Conservation (phyloP, 2,329 filamentous ascomycete genomes). For the Fonsecaea nubica region DNA sequence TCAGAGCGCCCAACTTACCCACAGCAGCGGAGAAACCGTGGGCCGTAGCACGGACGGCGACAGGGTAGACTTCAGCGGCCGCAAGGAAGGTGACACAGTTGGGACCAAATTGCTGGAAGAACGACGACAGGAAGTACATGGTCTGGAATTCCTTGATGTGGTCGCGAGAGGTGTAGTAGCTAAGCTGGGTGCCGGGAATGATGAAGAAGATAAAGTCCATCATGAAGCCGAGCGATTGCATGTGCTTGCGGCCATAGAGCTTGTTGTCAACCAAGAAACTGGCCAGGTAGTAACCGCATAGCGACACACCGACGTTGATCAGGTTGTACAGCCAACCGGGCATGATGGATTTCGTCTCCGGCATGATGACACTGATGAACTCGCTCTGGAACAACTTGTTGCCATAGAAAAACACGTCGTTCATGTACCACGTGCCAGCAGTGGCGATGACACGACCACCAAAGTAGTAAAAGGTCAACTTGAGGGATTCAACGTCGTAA, state of each 20-base stretch:
- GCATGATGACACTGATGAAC: conserved; percentile 83
- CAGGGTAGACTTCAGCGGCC: conserved; percentile 95
- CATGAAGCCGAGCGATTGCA: conserved; percentile 94
- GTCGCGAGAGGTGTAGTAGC: conserved; percentile 75
- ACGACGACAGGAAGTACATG: conserved; percentile 94
- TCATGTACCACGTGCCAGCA: conserved; percentile 89
- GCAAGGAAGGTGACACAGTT: conserved; percentile 97
- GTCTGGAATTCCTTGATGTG: conserved; percentile 90
- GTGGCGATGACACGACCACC: conserved; percentile 86
- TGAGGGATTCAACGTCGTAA: conserved; percentile 85
- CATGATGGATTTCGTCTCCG: conserved; percentile 74
- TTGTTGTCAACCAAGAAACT: conserved; percentile 92
- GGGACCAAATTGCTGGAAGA: conserved; percentile 99
- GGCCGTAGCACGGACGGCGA: conserved; percentile 87
- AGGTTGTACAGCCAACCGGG: conserved; percentile 91
- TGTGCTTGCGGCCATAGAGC: conserved; percentile 92
- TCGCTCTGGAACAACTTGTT: conserved; percentile 96
- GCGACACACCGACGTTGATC: conserved; percentile 84
- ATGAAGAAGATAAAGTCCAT: conserved; percentile 94
- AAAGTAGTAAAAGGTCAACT: conserved; percentile 79
- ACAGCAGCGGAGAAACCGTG: conserved; percentile 93
- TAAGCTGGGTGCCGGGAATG: conserved; percentile 84
- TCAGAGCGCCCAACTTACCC: conserved; percentile 86
- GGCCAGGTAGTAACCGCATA: conserved; percentile 88
- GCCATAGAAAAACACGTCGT: conserved; percentile 98